These are phyloP conservation scores for Candida smagusa DNA, from an alignment of 1,139 yeast genomes.

Conservation along the genomic window DNA sequence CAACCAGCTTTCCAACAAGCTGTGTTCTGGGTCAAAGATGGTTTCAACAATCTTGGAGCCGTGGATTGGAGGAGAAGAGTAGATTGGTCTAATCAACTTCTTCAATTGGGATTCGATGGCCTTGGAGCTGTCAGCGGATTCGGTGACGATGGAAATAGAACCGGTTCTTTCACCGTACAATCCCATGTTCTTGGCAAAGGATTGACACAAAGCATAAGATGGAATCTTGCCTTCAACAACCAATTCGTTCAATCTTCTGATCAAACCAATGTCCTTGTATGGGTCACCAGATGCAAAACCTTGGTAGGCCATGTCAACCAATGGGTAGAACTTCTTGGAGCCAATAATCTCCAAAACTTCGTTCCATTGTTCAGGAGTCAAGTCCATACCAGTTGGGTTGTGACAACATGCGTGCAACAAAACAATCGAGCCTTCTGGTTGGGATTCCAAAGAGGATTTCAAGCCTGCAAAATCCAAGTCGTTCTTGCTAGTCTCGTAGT, in stretches of 20 bases:
- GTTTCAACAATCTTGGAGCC: slow-evolving; percentile 86
- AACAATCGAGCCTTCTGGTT: slow-evolving; percentile 58
- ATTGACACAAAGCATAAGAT: slow-evolving; percentile 73
- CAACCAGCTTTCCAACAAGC: slow-evolving; percentile 71
- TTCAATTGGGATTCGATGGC: slow-evolving; percentile 75
- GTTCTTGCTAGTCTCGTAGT: slow-evolving; percentile 53
- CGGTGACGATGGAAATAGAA: slow-evolving; percentile 65
- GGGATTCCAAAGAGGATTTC: slow-evolving; percentile 36
- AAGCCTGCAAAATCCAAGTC: slow-evolving; percentile 53
- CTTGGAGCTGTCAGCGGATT: slow-evolving; percentile 39
- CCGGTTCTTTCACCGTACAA: slow-evolving; percentile 96
- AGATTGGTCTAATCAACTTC: slow-evolving; percentile 77
- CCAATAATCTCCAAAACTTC: slow-evolving; percentile 60
- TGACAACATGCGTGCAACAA: slow-evolving; percentile 93
- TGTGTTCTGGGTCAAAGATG: slow-evolving; percentile 56
- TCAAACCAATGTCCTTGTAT: slow-evolving; percentile 43
- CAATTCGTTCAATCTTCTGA: slow-evolving; percentile 49
- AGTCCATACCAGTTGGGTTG: slow-evolving; percentile 95
- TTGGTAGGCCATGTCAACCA: slow-evolving; percentile 91
- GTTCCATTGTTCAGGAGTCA: slow-evolving; percentile 76
- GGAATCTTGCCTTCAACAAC: slow-evolving; percentile 46
- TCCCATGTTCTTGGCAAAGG: slow-evolving; percentile 97
- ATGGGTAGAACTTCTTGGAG: slow-evolving; percentile 58
- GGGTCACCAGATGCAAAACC: slow-evolving; percentile 83
- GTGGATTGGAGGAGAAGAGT: slow-evolving; percentile 92